Evolutionary conservation across 495 filamentous ascomycete genomes (phyloP).

Genomic region (Penicillium flavigenum): DNA sequence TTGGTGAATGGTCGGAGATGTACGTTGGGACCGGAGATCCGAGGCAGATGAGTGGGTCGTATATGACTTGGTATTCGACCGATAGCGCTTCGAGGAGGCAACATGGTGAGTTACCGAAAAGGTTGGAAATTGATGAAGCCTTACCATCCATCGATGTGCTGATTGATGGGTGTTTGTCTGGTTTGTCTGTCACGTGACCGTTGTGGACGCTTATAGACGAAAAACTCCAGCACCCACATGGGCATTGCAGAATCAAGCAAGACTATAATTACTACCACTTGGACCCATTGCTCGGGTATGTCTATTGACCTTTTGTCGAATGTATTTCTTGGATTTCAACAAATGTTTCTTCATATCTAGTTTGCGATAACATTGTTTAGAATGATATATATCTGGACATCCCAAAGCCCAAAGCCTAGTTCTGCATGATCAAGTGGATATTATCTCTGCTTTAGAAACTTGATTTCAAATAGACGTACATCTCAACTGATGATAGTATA

Average conservation of each 20-base stretch:
- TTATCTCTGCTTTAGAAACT: background rate
- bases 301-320: background rate
- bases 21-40: conserved; percentile 9
- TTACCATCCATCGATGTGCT: background rate
- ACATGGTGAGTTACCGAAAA: conserved; percentile 16
- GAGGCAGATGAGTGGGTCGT: conserved; percentile 17
- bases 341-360: background rate
- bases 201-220: background rate
- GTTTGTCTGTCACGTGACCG: conserved; percentile 19
- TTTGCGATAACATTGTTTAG: background rate
- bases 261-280: too few relatives aligned
- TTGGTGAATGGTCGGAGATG: conserved; percentile 48
- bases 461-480: background rate
- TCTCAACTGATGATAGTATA: background rate
- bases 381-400: background rate
- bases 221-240: too few relatives aligned
- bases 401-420: too few relatives aligned
- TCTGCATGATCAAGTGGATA: background rate
- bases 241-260: too few relatives aligned
- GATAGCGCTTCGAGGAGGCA: conserved; percentile 23
- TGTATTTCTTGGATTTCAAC: background rate
- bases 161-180: conserved; percentile 12
- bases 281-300: background rate
- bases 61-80: conserved; percentile 35
- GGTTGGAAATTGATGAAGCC: background rate